phyloP scores from a whole-genome alignment of 345 rosid species.

The Mallotus nudiflorus region DNA sequence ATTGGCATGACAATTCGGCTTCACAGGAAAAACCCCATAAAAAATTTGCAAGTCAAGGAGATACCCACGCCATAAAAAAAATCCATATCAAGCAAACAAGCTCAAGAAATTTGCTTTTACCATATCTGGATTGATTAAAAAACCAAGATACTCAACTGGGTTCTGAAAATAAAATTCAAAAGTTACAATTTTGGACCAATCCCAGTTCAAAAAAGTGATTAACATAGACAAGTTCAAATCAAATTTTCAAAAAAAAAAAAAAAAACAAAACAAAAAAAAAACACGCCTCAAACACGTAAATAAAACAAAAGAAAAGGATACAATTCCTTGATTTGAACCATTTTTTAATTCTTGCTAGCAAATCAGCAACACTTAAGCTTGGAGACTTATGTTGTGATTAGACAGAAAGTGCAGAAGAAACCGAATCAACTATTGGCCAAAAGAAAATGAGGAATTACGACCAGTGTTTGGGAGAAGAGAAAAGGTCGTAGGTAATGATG shows the following conservation, averaged over 20 bases:
- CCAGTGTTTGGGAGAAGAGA: neutral
- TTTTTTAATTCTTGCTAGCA: slow-evolving; percentile 8
- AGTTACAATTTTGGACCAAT: slow-evolving; percentile 1
- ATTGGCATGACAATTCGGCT: slow-evolving; percentile 74
- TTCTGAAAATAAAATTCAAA: neutral
- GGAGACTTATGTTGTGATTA: neutral
- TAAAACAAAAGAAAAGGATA: slow-evolving; percentile 44
- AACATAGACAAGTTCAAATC: neutral
- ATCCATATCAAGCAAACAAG: neutral
- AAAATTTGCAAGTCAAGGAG: slow-evolving; percentile 36
- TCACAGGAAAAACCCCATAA: slow-evolving; percentile 20
- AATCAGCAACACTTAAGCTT: neutral
- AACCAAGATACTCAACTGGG: neutral
- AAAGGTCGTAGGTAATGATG: too few relatives aligned
- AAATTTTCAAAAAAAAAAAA: too few relatives aligned
- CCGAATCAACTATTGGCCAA: too few relatives aligned
- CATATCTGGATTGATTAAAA: neutral
- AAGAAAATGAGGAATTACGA: too few relatives aligned
- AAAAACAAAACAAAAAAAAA: too few relatives aligned
- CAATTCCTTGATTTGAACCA: slow-evolving; percentile 78
- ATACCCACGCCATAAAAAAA: neutral
- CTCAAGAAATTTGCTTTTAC: neutral
- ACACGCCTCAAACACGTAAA: slow-evolving; percentile 8
- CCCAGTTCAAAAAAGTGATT: neutral
- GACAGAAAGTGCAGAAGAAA: neutral